Conservation (phyloP, 805 yeast genomes). For the Clavispora asparagi region DNA sequence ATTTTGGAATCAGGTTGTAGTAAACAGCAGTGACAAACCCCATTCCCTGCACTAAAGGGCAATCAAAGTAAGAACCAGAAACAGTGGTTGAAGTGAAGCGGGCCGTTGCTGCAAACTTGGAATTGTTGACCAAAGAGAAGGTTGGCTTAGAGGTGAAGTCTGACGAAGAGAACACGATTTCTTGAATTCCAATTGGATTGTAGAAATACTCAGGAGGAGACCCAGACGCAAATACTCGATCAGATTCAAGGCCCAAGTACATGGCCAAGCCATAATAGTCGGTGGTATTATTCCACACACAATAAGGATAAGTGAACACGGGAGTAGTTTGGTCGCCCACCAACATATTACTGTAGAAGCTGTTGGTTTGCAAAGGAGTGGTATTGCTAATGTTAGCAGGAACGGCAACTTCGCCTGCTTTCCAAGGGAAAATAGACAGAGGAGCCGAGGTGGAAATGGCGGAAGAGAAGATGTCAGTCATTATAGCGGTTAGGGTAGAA, state of each 20-base stretch:
- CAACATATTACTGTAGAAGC: conserved; percentile 65
- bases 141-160: conserved; percentile 37
- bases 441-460: not conserved
- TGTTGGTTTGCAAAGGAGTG: conserved; percentile 62
- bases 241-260: conserved; percentile 46
- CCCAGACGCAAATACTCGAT: conserved; percentile 33
- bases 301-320: conserved; percentile 64
- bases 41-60: conserved; percentile 57
- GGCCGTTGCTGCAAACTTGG: not conserved
- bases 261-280: conserved; percentile 54
- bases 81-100: conserved; percentile 20
- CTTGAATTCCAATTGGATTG: conserved; percentile 53
- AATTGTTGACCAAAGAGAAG: conserved; percentile 7
- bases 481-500: not conserved
- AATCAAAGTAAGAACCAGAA: conserved; percentile 31
- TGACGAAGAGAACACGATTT: conserved; percentile 51
- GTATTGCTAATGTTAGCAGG: conserved; percentile 44
- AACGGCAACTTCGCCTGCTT: conserved; percentile 21
- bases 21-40: conserved; percentile 52
- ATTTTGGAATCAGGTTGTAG: conserved; percentile 48
- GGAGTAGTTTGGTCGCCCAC: conserved; percentile 50
- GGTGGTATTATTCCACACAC: conserved; percentile 48
- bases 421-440: not conserved
- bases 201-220: conserved; percentile 33
- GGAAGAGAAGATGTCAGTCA: not conserved